Evolutionary conservation across 495 filamentous ascomycete species (phyloP).

Genomic region (Talaromyces nanjingensis): DNA sequence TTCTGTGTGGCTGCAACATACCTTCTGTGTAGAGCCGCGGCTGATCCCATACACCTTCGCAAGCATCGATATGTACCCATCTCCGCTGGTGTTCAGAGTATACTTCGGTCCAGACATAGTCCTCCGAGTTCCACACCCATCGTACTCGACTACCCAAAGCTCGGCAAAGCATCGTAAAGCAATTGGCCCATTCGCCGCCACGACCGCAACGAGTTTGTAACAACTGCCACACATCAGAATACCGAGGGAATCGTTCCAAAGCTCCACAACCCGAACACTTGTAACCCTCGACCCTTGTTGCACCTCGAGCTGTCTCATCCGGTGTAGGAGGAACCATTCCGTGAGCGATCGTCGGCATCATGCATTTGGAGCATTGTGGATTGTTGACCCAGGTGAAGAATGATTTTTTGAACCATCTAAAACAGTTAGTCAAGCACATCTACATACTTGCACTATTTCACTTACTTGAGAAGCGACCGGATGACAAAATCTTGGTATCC

Average conservation of each 20-base stretch:
- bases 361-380: slow-evolving; percentile 72
- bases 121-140: slow-evolving; percentile 98
- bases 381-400: slow-evolving; percentile 99
- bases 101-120: slow-evolving; percentile 96
- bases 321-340: slow-evolving; percentile 78
- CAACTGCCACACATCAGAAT: slow-evolving; percentile 92
- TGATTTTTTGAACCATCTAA: slow-evolving; percentile 87
- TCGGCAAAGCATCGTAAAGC: slow-evolving; percentile 96
- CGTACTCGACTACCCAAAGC: slow-evolving; percentile 84
- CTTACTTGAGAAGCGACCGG: slow-evolving; percentile 73
- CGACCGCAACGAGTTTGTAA: slow-evolving; percentile 79
- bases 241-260: slow-evolving; percentile 87
- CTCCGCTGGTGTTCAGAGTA: slow-evolving; percentile 89
- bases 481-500: slow-evolving; percentile 98
- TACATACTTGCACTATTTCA: slow-evolving; percentile 9
- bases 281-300: slow-evolving; percentile 82
- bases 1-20: slow-evolving; percentile 20
- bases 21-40: slow-evolving; percentile 89
- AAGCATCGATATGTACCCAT: slow-evolving; percentile 96
- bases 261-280: slow-evolving; percentile 65
- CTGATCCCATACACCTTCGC: slow-evolving; percentile 94
- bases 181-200: slow-evolving; percentile 95
- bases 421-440: slow-evolving; percentile 11
- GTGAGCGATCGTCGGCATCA: slow-evolving; percentile 71
- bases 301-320: slow-evolving; percentile 83